These are phyloP conservation scores for Conidiobolus coronatus DNA, from an alignment of 371 early-diverging fungal genomes.

Conservation along the genomic window DNA sequence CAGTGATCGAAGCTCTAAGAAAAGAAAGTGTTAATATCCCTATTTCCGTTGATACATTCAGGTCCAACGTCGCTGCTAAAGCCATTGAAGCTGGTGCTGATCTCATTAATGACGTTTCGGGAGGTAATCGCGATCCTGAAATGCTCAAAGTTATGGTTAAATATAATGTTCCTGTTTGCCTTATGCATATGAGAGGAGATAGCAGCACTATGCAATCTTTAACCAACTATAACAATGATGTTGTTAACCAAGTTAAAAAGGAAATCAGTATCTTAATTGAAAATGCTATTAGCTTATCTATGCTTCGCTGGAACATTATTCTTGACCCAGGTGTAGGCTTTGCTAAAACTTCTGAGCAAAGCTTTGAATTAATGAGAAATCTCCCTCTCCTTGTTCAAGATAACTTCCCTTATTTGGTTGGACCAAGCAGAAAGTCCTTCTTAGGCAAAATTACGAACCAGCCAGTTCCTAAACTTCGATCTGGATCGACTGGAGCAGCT, in stretches of 20 bases:
- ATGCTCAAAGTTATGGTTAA: constrained; percentile 65
- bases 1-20: constrained; percentile 60
- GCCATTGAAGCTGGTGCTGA: constrained; percentile 72
- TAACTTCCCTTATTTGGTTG: constrained; percentile 61
- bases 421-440: constrained; percentile 71
- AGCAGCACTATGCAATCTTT: constrained; percentile 67
- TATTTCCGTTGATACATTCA: constrained; percentile 87
- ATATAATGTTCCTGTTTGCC: constrained; percentile 57
- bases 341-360: constrained; percentile 74
- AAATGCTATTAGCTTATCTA: constrained; percentile 47
- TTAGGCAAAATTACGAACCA: constrained; percentile 52
- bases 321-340: constrained; percentile 95
- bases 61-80: constrained; percentile 53
- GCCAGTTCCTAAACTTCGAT: constrained; percentile 43
- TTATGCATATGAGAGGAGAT: constrained; percentile 94
- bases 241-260: constrained; percentile 40
- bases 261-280: constrained; percentile 40
- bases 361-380: constrained; percentile 56
- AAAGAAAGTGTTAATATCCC: constrained; percentile 28
- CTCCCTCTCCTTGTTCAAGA: constrained; percentile 28
- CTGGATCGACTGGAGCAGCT: constrained; percentile 87
- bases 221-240: constrained; percentile 46
- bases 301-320: constrained; percentile 87
- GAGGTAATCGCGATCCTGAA: constrained; percentile 54
- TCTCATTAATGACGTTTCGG: constrained; percentile 86